Conservation (phyloP, 768 basidiomycete species). For the Imleria badia region DNA sequence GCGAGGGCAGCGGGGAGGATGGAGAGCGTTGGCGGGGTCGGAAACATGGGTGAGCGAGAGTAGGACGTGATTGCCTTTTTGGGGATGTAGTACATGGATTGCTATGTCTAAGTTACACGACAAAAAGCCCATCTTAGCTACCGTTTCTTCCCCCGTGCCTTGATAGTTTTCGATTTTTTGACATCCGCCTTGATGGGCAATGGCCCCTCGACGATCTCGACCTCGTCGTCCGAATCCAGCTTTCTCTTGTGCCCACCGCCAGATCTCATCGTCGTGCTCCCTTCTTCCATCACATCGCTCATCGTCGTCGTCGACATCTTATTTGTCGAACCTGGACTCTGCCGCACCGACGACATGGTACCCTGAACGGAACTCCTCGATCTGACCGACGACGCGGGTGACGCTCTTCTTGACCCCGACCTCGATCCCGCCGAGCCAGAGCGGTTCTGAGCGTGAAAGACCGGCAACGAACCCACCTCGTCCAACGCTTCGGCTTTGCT, state of each 20-base stretch:
- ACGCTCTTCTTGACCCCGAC: slow-evolving; percentile 38
- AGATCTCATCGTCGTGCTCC: slow-evolving; percentile 17
- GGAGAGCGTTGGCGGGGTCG: slow-evolving; percentile 15
- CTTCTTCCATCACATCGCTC: slow-evolving; percentile 46
- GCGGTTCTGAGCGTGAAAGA: slow-evolving; percentile 20
- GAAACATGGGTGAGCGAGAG: slow-evolving; percentile 19
- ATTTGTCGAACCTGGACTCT: slow-evolving; percentile 48
- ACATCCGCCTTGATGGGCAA: slow-evolving; percentile 36
- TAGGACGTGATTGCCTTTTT: slow-evolving; percentile 6
- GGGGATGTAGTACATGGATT: background rate
- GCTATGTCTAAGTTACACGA: too few species aligned
- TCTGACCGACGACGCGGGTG: slow-evolving; percentile 51
- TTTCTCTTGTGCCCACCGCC: slow-evolving; percentile 47
- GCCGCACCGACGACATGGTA: slow-evolving; percentile 34
- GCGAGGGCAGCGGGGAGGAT: slow-evolving; percentile 39
- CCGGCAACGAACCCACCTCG: slow-evolving; percentile 27
- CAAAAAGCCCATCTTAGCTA: background rate
- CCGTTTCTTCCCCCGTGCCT: slow-evolving; percentile 44
- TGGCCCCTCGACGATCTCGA: slow-evolving; percentile 52
- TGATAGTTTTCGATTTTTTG: slow-evolving; percentile 34
- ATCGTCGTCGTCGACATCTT: slow-evolving; percentile 44
- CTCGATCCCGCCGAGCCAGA: slow-evolving; percentile 11
- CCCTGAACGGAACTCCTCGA: slow-evolving; percentile 36
- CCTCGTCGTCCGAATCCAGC: slow-evolving; percentile 52
- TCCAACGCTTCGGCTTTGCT: slow-evolving; percentile 31